Conservation (phyloP, 768 basidiomycete species). For the Dacryopinax spathularia region DNA sequence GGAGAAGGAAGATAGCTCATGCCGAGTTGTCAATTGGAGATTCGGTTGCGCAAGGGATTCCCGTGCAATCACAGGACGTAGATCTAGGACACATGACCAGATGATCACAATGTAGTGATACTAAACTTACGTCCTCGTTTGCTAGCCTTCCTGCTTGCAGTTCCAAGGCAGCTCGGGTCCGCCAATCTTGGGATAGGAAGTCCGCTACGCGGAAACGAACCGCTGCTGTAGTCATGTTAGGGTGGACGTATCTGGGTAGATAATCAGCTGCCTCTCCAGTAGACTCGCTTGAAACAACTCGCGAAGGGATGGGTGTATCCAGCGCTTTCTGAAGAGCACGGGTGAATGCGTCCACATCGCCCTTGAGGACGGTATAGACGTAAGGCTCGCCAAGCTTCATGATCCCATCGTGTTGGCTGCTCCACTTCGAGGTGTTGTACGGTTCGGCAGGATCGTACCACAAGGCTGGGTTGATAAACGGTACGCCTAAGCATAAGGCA, state of each 20-base stretch:
- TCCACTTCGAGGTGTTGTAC: conserved; percentile 16
- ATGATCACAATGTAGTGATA: too few relatives aligned
- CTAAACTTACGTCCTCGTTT: neutral
- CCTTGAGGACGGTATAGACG: conserved; percentile 17
- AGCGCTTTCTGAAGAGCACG: conserved; percentile 12
- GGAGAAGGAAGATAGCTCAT: too few relatives aligned
- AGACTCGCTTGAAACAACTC: neutral
- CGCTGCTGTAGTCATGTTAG: neutral
- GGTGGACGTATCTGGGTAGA: neutral
- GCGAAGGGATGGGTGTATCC: conserved; percentile 12
- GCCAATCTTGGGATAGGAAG: neutral
- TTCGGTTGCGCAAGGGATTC: too few relatives aligned
- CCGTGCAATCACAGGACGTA: too few relatives aligned
- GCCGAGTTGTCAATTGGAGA: too few relatives aligned
- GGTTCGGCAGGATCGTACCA: conserved; percentile 16
- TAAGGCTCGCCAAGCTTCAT: conserved; percentile 14
- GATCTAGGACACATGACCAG: too few relatives aligned
- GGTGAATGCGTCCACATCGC: conserved; percentile 10
- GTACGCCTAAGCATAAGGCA: conserved; percentile 15
- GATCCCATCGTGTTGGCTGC: conserved; percentile 17
- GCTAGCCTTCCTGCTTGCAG: neutral
- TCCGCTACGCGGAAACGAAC: neutral
- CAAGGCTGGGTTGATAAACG: conserved; percentile 21
- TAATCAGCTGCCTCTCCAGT: too few relatives aligned
- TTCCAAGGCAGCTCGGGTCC: neutral